A percentile compares a stretch with the other conserved stretches of the same genome.
Evolutionary conservation across 2,329 filamentous ascomycete species (phyloP).

Genomic region (Byssochlamys sp.): DNA sequence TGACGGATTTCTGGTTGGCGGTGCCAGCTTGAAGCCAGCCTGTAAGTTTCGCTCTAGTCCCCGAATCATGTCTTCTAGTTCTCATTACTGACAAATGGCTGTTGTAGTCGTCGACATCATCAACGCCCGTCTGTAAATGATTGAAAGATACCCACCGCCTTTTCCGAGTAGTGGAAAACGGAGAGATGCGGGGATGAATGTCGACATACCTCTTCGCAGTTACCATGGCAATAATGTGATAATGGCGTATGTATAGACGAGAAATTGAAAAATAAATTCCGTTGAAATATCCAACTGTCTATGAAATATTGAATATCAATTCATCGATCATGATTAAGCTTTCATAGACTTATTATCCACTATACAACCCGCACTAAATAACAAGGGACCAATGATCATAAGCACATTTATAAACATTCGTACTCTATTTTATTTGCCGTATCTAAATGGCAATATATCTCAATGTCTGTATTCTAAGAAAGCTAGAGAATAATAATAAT

Average conservation of each 20-base stretch:
- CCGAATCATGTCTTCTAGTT: constrained; percentile 7
- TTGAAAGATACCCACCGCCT: not conserved
- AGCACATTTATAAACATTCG: no score
- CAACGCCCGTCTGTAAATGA: constrained; percentile 47
- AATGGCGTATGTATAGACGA: not conserved
- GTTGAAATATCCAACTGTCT: not conserved
- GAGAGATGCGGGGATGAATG: not conserved
- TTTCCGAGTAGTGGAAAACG: not conserved
- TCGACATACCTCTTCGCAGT: not conserved
- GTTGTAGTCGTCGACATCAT: constrained; percentile 56
- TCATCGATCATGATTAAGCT: no score
- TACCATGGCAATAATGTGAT: not conserved
- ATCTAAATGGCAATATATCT: not conserved
- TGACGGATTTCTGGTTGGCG: constrained; percentile 94
- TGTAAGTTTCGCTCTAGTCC: constrained; percentile 47
- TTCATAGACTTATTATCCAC: no score
- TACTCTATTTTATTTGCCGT: not conserved
- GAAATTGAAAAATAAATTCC: not conserved
- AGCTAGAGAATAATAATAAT: not conserved
- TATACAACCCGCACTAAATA: no score
- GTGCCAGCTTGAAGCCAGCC: constrained; percentile 91
- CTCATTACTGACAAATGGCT: constrained; percentile 5
- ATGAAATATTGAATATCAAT: no score
- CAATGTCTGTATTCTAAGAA: not conserved
- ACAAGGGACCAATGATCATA: no score